A percentile compares a stretch with the other conserved stretches of the same genome.
Conservation (phyloP, 768 basidiomycete species). For the Collybiopsis luxurians region DNA sequence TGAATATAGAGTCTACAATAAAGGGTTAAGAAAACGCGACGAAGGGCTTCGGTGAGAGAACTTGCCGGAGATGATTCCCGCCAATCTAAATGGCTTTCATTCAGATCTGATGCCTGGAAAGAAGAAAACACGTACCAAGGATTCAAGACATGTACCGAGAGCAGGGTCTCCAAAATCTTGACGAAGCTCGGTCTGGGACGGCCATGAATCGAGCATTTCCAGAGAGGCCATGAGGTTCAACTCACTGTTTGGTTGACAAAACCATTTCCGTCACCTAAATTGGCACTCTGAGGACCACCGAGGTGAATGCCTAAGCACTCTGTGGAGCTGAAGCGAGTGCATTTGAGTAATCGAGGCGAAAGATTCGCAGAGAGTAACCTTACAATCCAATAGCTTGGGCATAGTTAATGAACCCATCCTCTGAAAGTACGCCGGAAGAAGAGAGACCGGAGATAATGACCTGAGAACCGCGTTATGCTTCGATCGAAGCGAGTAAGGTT, state of each 20-base stretch:
- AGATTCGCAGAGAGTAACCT: too few species aligned
- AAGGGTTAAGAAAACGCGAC: not conserved
- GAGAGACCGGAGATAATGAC: slow-evolving; percentile 68
- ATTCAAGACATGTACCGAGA: slow-evolving; percentile 73
- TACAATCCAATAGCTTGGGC: slow-evolving; percentile 65
- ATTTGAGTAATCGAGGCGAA: too few species aligned
- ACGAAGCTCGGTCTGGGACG: slow-evolving; percentile 57
- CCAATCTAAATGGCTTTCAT: slow-evolving; percentile 36
- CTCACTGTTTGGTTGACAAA: slow-evolving; percentile 50
- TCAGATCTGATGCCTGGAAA: too few species aligned
- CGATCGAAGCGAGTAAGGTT: not conserved
- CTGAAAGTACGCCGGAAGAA: slow-evolving; percentile 53
- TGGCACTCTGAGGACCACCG: slow-evolving; percentile 64
- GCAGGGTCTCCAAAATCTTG: slow-evolving; percentile 69
- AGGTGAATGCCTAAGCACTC: slow-evolving; percentile 76
- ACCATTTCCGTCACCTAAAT: slow-evolving; percentile 80
- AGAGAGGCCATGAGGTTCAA: not conserved
- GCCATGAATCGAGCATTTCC: not conserved
- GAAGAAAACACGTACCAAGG: slow-evolving; percentile 28
- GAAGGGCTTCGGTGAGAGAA: slow-evolving; percentile 9
- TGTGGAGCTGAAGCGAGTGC: slow-evolving; percentile 20
- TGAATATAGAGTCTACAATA: slow-evolving; percentile 5
- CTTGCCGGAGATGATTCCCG: slow-evolving; percentile 78
- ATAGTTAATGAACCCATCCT: slow-evolving; percentile 55
- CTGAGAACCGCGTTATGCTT: slow-evolving; percentile 17